Evolutionary conservation across 805 yeast species (phyloP), one percentile per base, ranked within the genome.

Genomic region (Cyberlindnera sargentensis): DNA sequence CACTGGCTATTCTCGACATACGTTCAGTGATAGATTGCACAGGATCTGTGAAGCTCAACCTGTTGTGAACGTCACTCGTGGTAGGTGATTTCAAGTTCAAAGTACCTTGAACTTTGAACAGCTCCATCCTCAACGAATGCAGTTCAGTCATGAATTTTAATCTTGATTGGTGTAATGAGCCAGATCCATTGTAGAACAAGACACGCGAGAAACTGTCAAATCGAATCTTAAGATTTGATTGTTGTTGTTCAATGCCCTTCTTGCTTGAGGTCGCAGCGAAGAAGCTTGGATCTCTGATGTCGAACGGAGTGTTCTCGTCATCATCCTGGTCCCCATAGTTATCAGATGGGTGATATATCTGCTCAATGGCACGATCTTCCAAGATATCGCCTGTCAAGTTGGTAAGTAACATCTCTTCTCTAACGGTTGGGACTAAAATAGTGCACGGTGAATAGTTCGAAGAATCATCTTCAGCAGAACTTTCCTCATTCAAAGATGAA

Each of bases 151-250:
- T 15, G 7, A 24, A 15, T 24, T 27, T 36, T 27, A 11, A 20
- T 7, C 32, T 11, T n/a, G 24, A n/a, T 11, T 20, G 9, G 4
- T 36, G 39, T 24, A 38, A 31, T 8, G n/a, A 24, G 7, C 36
- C 35, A 11, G 30, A 24, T 23, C 41, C 41, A 42, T 49, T 46
- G 39, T 46, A 49, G 34, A 49, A 49, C 29, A 46, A 38, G 23
- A 49, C 49, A 7, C 40, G 36, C 2, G 52, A 39, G 33, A 44
- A 44, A 1, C 33, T 29, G 30, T 43, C 44, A 36, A 49, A 49
- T 27, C 40, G 23, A 26, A 37, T 37, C n/a, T 20, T 37, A 15
- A 15, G 20, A 15, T 15, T 15, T 29, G 40, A 31, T 11, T 10
- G 6, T 26, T 9, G 25, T 6, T 10, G n/a, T 28, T n/a, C 26